Evolutionary conservation across 164 flowering plant species (phyloP).

Genomic region (Echeveria elegans): DNA sequence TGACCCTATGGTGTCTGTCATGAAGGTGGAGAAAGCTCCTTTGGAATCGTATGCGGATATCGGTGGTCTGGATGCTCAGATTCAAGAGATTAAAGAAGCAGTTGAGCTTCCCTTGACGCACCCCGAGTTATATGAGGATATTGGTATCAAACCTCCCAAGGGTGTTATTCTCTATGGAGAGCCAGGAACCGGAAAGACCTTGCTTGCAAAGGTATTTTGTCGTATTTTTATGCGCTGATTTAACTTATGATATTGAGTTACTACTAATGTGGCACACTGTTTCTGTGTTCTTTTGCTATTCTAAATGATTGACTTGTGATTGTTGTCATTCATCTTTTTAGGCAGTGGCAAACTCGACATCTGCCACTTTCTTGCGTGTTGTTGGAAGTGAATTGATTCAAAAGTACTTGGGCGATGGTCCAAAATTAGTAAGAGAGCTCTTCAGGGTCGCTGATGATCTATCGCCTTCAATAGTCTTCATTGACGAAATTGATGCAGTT

Average conservation of each 20-base stretch:
- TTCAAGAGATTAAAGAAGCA: constrained; percentile 84
- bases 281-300: background rate
- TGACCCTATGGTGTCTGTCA: constrained; percentile 80
- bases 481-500: constrained; percentile 93
- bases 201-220: constrained; percentile 65
- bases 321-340: no score
- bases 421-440: constrained; percentile 85
- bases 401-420: constrained; percentile 93
- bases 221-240: background rate
- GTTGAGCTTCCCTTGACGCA: constrained; percentile 86
- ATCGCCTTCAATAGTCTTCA: constrained; percentile 91
- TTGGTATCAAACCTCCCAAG: constrained; percentile 85
- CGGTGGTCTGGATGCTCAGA: constrained; percentile 84
- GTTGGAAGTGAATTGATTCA: constrained; percentile 92
- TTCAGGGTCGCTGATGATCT: constrained; percentile 93
- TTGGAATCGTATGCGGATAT: constrained; percentile 80
- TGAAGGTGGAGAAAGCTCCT: constrained; percentile 86
- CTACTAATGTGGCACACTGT: background rate
- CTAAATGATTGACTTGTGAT: background rate
- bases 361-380: constrained; percentile 88
- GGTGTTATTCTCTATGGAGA: constrained; percentile 86
- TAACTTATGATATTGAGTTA: no score
- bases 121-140: constrained; percentile 79
- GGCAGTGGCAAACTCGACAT: constrained; percentile 66
- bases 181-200: constrained; percentile 87